These are phyloP conservation scores for Acacia concinna DNA, from an alignment of 331 rosid genomes.

Conservation along the genomic window DNA sequence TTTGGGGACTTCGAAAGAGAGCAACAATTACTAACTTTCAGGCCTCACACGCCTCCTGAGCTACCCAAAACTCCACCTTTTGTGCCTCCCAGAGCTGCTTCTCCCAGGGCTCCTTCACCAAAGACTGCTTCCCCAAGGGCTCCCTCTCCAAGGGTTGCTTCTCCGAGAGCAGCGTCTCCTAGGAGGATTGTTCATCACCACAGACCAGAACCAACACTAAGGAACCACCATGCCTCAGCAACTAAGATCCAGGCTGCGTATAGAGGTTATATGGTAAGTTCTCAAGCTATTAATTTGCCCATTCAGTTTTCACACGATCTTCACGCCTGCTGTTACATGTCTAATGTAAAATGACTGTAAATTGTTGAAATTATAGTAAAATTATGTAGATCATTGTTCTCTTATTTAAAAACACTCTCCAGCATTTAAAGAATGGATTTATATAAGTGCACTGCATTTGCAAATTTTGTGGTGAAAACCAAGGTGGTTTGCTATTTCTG, in stretches of 20 bases:
- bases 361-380: background rate
- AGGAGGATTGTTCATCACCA: slow-evolving; percentile 46
- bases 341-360: background rate
- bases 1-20: slow-evolving; percentile 94
- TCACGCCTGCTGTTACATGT: background rate
- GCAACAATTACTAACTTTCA: slow-evolving; percentile 54
- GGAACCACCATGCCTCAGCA: slow-evolving; percentile 71
- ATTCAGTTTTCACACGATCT: background rate
- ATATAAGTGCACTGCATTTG: background rate
- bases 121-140: slow-evolving; percentile 56
- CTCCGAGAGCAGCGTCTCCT: slow-evolving; percentile 68
- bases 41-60: slow-evolving; percentile 73
- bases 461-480: slow-evolving; percentile 1
- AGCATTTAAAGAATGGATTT: background rate
- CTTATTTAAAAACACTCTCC: background rate
- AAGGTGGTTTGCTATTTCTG: slow-evolving; percentile 9
- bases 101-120: slow-evolving; percentile 76
- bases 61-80: slow-evolving; percentile 60
- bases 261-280: slow-evolving; percentile 85
- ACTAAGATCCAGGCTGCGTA: slow-evolving; percentile 84
- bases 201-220: slow-evolving; percentile 63
- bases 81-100: slow-evolving; percentile 54
- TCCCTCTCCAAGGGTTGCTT: slow-evolving; percentile 56
- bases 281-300: slow-evolving; percentile 10
- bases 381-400: background rate